These are phyloP conservation scores for Pythium dissotocum DNA, from an alignment of 352 stramenopile species.

Conservation along the genomic window DNA sequence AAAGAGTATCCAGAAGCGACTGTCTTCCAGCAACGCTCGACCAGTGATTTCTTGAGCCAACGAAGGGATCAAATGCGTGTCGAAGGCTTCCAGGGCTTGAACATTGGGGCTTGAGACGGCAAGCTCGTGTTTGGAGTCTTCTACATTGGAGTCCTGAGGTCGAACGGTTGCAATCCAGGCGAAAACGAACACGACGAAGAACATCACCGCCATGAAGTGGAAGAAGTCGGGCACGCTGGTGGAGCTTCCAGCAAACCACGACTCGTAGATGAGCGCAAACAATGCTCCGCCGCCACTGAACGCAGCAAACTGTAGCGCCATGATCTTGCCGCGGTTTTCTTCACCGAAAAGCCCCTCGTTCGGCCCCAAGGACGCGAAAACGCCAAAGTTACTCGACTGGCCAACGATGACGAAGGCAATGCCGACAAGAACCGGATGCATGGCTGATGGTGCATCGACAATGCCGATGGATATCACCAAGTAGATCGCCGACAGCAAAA, in stretches of 20 bases:
- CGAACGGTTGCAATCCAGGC: constrained; percentile 57
- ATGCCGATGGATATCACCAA: constrained; percentile 44
- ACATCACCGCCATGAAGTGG: constrained; percentile 60
- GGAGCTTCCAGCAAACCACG: constrained; percentile 40
- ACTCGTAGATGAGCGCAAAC: constrained; percentile 69
- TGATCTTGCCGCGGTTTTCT: constrained; percentile 67
- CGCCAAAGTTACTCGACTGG: constrained; percentile 65
- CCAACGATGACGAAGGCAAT: constrained; percentile 59
- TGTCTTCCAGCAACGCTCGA: constrained; percentile 43
- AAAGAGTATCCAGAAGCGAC: constrained; percentile 72
- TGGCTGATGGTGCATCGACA: constrained; percentile 25
- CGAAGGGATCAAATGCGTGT: neutral
- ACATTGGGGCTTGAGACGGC: neutral
- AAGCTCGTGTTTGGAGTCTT: neutral
- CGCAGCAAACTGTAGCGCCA: constrained; percentile 60
- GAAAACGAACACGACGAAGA: constrained; percentile 53
- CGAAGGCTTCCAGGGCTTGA: neutral
- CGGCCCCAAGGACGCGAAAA: constrained; percentile 66
- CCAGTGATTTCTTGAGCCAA: constrained; percentile 42
- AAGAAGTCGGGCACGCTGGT: constrained; percentile 59
- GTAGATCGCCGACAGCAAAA: constrained; percentile 46
- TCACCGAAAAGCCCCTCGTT: constrained; percentile 77
- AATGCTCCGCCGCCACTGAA: constrained; percentile 72
- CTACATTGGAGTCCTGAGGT: neutral
- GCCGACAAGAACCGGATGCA: constrained; percentile 55